Evolutionary conservation across 2,329 filamentous ascomycete species (phyloP).

Genomic region (Phialophora expanda): DNA sequence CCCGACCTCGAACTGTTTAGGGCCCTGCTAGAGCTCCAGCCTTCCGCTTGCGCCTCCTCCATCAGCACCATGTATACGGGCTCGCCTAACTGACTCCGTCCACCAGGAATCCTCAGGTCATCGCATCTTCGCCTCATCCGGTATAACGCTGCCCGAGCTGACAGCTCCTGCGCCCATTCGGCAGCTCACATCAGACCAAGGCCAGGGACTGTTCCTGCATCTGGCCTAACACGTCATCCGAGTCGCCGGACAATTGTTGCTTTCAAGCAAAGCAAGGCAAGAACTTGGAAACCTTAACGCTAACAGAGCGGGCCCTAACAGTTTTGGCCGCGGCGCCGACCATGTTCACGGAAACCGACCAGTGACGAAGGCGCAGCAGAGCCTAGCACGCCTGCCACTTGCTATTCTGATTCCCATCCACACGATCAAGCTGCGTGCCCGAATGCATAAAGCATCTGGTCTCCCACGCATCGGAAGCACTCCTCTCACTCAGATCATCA

Average conservation of each 20-base stretch:
- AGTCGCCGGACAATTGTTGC: background rate
- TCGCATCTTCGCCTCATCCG: constrained; percentile 11
- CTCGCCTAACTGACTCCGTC: background rate
- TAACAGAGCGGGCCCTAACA: background rate
- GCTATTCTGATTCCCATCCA: constrained; percentile 14
- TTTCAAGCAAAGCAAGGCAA: constrained; percentile 10
- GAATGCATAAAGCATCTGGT: constrained; percentile 15
- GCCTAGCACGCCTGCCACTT: constrained; percentile 13
- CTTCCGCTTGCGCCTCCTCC: constrained; percentile 15
- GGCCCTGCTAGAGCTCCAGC: background rate
- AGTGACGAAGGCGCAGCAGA: constrained; percentile 15
- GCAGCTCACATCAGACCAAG: constrained; percentile 24
- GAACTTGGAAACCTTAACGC: constrained; percentile 6
- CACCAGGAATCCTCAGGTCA: background rate
- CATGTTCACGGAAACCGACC: constrained; percentile 7
- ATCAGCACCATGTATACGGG: constrained; percentile 9
- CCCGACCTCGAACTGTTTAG: constrained; percentile 3
- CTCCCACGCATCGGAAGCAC: constrained; percentile 4
- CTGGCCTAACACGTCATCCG: constrained; percentile 10
- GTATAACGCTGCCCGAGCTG: constrained; percentile 5
- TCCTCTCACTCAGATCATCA: constrained; percentile 13
- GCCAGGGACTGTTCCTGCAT: constrained; percentile 22
- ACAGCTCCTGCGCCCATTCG: constrained; percentile 14
- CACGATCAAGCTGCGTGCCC: background rate
- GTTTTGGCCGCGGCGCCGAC: background rate